These are phyloP conservation scores for Silybum marianum DNA, from an alignment of 129 eudicot species.

Conservation along the genomic window DNA sequence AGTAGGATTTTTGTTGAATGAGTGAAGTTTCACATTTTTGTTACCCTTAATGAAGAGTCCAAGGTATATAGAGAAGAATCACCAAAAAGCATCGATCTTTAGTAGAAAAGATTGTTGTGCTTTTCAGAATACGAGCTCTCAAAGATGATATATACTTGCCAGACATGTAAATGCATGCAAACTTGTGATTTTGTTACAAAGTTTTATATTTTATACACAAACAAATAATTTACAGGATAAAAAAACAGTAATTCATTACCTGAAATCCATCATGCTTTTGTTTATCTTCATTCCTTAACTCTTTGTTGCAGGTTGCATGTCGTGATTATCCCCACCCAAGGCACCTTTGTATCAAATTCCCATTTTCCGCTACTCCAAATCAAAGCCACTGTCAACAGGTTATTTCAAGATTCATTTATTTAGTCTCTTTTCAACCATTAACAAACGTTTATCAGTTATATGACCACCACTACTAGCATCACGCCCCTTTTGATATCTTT, in stretches of 20 bases:
- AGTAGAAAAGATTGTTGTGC: background rate
- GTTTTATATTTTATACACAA: slow-evolving; percentile 1
- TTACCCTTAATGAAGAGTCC: background rate
- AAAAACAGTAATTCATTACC: background rate
- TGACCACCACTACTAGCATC: background rate
- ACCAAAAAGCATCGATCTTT: background rate
- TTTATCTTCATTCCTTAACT: background rate
- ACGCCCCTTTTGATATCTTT: slow-evolving; percentile 20
- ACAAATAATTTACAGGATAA: background rate
- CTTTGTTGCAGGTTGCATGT: slow-evolving; percentile 38
- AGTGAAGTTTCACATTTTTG: background rate
- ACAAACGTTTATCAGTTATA: background rate
- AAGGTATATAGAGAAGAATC: background rate
- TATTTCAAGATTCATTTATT: slow-evolving; percentile 3
- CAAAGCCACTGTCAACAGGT: slow-evolving; percentile 52
- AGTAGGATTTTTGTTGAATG: slow-evolving; percentile 1
- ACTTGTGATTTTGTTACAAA: background rate
- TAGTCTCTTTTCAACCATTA: background rate
- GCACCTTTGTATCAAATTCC: slow-evolving; percentile 45
- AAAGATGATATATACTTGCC: background rate
- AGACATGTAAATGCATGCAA: background rate
- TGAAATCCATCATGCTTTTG: background rate
- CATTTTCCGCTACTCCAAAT: slow-evolving; percentile 33
- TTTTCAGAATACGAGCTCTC: slow-evolving; percentile 9
- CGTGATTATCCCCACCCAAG: slow-evolving; percentile 51